These are phyloP conservation scores for Puccinia hordei DNA, from an alignment of 1,284 basidiomycete genomes.

Conservation along the genomic window DNA sequence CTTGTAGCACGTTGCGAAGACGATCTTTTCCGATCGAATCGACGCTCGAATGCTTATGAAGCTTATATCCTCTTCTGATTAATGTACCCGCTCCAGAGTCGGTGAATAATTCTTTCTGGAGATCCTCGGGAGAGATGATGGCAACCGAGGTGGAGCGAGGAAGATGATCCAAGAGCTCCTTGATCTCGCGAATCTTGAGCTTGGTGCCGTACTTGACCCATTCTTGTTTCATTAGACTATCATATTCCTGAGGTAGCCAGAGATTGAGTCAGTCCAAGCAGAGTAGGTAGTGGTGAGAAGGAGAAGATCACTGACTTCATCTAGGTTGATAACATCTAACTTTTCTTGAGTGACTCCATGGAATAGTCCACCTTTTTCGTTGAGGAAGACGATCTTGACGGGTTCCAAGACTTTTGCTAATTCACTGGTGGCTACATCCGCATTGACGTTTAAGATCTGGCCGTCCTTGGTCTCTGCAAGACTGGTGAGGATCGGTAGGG, in stretches of 20 bases:
- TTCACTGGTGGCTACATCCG: slow-evolving; percentile 92
- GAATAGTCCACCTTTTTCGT: slow-evolving; percentile 97
- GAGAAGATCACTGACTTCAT: slow-evolving; percentile 69
- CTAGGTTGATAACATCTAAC: slow-evolving; percentile 92
- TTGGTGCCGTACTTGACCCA: slow-evolving; percentile 99
- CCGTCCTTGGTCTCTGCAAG: slow-evolving; percentile 87
- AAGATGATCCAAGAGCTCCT: slow-evolving; percentile 96
- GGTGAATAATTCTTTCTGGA: slow-evolving; percentile 98
- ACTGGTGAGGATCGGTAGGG: slow-evolving; percentile 86
- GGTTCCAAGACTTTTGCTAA: slow-evolving; percentile 93
- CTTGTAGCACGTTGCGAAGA: slow-evolving; percentile 86
- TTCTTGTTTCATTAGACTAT: slow-evolving; percentile 93
- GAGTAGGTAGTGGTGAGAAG: slow-evolving; percentile 20
- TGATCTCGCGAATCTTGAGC: slow-evolving; percentile 98
- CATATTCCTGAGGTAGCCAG: slow-evolving; percentile 73
- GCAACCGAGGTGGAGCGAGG: slow-evolving; percentile 97
- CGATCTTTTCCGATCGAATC: slow-evolving; percentile 87
- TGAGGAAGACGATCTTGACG: slow-evolving; percentile 98
- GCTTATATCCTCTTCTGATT: slow-evolving; percentile 95
- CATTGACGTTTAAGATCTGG: slow-evolving; percentile 94
- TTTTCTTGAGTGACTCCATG: slow-evolving; percentile 95
- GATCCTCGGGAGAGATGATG: slow-evolving; percentile 88
- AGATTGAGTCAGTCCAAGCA: slow-evolving; percentile 10
- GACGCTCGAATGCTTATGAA: slow-evolving; percentile 82
- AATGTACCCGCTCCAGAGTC: slow-evolving; percentile 97